A percentile compares a stretch with the other conserved stretches of the same genome.
These are phyloP conservation scores for Copromyces sp. DNA, from an alignment of 495 filamentous ascomycete genomes.

Conservation along the genomic window DNA sequence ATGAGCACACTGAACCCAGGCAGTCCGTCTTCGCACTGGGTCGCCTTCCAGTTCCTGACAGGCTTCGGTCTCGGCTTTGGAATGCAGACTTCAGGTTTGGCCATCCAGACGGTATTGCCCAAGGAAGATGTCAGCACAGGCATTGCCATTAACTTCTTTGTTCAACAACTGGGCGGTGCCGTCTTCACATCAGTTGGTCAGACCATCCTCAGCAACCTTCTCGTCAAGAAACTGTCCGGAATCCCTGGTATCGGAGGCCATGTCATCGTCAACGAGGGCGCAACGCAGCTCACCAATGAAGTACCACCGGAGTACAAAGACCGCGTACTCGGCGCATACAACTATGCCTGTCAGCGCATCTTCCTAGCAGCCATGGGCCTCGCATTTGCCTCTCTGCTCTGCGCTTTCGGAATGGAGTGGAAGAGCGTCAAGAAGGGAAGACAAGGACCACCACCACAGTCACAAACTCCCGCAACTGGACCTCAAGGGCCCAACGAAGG, in stretches of 20 bases:
- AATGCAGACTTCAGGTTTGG: constrained; percentile 58
- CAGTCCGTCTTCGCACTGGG: constrained; percentile 49
- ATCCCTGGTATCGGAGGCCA: constrained; percentile 37
- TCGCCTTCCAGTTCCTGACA: constrained; percentile 61
- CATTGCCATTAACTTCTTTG: constrained; percentile 54
- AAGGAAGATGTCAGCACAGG: constrained; percentile 50
- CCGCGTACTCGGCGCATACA: constrained; percentile 45
- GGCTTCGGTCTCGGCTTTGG: constrained; percentile 63
- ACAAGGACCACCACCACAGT: constrained; percentile 10
- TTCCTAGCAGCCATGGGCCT: constrained; percentile 46
- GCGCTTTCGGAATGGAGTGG: constrained; percentile 50
- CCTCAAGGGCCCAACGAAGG: constrained; percentile 6
- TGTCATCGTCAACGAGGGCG: constrained; percentile 45
- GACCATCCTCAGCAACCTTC: constrained; percentile 50
- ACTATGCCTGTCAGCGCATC: constrained; percentile 41
- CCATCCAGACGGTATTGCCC: constrained; percentile 51
- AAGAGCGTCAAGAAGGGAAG: constrained; percentile 43
- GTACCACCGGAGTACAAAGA: constrained; percentile 33
- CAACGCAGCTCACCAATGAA: constrained; percentile 39
- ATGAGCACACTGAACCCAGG: constrained; percentile 52
- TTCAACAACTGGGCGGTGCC: constrained; percentile 55
- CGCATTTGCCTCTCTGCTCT: constrained; percentile 40
- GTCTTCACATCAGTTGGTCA: constrained; percentile 57
- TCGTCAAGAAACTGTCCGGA: constrained; percentile 37
- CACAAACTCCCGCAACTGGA: constrained; percentile 1